Base-by-base conservation (phyloP, 441 rosid genomes). In the Hura crepitans region DNA sequence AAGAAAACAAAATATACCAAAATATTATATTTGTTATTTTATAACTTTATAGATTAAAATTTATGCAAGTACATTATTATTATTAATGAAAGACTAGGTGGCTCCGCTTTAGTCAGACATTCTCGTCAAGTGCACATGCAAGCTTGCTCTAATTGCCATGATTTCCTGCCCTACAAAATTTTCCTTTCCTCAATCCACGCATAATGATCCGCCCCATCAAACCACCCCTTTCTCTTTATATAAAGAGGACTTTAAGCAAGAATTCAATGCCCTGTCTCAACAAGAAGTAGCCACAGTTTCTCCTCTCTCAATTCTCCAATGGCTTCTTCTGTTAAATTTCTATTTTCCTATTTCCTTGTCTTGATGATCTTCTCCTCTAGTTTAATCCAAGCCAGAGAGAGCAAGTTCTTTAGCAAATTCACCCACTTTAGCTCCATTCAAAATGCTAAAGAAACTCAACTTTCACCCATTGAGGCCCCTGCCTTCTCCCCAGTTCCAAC, bases 361-460 rank as follows among this genome's bases (percentile, higher is more conserved):
- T 28, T 62, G 5, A 27, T 62, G 5, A 27, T 78, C 39, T 65
- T 84, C 33, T 75, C 77, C 55, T 65, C 71, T 72, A 17, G 65
- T 56, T 62, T 73, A 27, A 79, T 80, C 65, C 82, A 84, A 58
- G 92, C 84, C 6, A 84, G 89, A 74, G 84, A 83, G 60, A 81
- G 85, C 69, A 76, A 51, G 74, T 84, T 88, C 78, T 86, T 86
- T 66, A 81, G 84, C 78, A 90, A 88, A 81, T 72, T 83, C 70
- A 74, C 83, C 35, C 87, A 75, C 68, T 66, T 65, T 28, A 73
- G 46, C 53, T 50, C 77, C 50, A 70, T 60, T 6, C 72, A 64
- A 27, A 8, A 1, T 13, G 57, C n/a, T 22, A 14, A 30, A 3
- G 46, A 62, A 20, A 47, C 66, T 27, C 15, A 15, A 46, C 66